Percentiles rank a stretch among this genome's conserved stretches.
These are phyloP conservation scores for Eucommia ulmoides DNA, from an alignment of 257 asterid genomes.

Conservation along the genomic window DNA sequence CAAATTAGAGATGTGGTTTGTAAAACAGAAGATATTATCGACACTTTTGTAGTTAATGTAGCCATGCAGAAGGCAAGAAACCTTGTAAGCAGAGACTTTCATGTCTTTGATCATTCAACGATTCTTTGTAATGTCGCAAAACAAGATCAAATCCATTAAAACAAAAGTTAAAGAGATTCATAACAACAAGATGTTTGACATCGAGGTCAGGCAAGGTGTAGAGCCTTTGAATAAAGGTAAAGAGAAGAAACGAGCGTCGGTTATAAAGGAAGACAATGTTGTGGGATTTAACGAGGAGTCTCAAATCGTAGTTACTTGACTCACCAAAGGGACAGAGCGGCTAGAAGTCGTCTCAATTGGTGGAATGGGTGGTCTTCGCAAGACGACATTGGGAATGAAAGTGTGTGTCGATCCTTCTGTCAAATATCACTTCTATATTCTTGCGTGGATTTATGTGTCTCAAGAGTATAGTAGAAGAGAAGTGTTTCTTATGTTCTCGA, in stretches of 20 bases:
- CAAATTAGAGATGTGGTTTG: background rate
- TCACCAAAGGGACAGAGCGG: background rate
- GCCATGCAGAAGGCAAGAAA: conserved; percentile 1
- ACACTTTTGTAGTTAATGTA: background rate
- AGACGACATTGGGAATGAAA: conserved; percentile 1
- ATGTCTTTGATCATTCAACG: background rate
- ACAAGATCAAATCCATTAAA: background rate
- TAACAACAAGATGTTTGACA: background rate
- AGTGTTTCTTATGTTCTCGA: background rate
- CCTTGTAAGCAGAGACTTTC: background rate
- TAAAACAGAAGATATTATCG: background rate
- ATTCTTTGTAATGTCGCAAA: background rate
- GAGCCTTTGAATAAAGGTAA: background rate
- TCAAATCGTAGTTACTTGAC: background rate
- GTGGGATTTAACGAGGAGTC: conserved; percentile 2
- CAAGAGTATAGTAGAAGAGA: background rate
- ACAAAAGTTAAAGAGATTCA: background rate
- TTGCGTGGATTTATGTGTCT: background rate
- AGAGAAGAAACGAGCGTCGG: background rate
- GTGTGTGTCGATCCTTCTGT: background rate
- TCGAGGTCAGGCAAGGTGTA: background rate
- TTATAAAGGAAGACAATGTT: conserved; percentile 1
- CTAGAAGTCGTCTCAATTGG: background rate
- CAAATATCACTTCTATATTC: conserved; percentile 2
- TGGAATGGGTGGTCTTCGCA: conserved; percentile 1